Percentiles rank a stretch among this genome's conserved stretches.
Evolutionary conservation across 257 asterid genomes (phyloP).

Genomic region (Penstemon eatonii): DNA sequence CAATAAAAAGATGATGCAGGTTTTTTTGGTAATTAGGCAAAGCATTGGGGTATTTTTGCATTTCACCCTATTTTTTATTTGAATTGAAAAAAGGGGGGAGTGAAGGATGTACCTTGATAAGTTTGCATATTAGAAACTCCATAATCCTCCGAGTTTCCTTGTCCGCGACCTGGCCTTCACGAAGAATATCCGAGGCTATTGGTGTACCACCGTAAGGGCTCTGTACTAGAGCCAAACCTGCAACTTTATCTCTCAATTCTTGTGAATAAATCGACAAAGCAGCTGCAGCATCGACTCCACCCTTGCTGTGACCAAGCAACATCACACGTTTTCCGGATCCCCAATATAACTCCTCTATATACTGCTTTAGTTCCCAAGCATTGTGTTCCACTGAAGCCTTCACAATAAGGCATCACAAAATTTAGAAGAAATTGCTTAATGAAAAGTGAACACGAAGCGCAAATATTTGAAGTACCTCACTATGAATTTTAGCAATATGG

Average conservation of each 20-base stretch:
- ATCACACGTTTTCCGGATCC: conserved; percentile 87
- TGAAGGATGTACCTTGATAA: conserved; percentile 63
- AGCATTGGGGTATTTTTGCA: too few species aligned
- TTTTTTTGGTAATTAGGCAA: too few species aligned
- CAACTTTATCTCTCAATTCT: conserved; percentile 74
- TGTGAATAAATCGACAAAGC: conserved; percentile 75
- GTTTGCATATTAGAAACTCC: conserved; percentile 83
- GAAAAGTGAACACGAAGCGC: background rate
- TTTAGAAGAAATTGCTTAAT: background rate
- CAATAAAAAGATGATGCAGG: too few species aligned
- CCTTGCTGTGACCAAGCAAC: conserved; percentile 97
- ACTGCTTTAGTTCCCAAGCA: conserved; percentile 92
- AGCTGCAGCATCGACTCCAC: conserved; percentile 97
- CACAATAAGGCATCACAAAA: conserved; percentile 16
- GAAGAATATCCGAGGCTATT: conserved; percentile 86
- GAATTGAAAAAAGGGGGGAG: background rate
- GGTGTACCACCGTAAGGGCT: conserved; percentile 96
- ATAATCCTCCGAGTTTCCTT: conserved; percentile 74
- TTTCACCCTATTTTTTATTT: too few species aligned
- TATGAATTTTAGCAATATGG: conserved; percentile 89
- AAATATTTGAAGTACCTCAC: conserved; percentile 55
- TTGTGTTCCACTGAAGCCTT: conserved; percentile 92
- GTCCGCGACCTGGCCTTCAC: conserved; percentile 93
- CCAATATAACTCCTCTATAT: conserved; percentile 91
- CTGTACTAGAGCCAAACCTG: conserved; percentile 89